A percentile compares a stretch with the other conserved stretches of the same genome.
Evolutionary conservation across 2,329 filamentous ascomycete species (phyloP).

Genomic region (Colletotrichum cuscutae): DNA sequence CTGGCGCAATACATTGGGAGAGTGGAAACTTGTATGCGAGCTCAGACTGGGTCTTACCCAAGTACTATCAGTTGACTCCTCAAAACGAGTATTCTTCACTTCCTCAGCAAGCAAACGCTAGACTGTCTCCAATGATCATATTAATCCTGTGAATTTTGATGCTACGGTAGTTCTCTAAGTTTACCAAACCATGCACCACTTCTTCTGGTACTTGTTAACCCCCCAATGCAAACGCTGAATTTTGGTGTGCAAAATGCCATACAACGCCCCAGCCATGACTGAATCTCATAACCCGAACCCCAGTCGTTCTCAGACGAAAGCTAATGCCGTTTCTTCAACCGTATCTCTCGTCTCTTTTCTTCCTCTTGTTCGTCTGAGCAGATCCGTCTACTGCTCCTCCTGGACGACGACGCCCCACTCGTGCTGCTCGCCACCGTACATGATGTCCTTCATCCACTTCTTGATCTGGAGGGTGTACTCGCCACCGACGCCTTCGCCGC

Average conservation of each 20-base stretch:
- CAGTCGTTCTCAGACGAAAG: neutral
- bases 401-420: slow-evolving; percentile 76
- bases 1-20: too few relatives aligned
- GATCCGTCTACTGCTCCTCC: slow-evolving; percentile 61
- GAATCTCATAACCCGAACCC: neutral
- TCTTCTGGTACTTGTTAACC: neutral
- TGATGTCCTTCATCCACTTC: slow-evolving; percentile 75
- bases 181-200: neutral
- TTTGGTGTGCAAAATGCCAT: slow-evolving; percentile 8
- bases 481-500: slow-evolving; percentile 61
- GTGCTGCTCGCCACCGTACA: slow-evolving; percentile 77
- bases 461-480: slow-evolving; percentile 72
- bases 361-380: neutral
- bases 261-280: slow-evolving; percentile 14
- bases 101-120: neutral
- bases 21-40: too few relatives aligned
- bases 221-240: neutral
- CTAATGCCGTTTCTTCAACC: neutral
- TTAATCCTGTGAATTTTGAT: slow-evolving; percentile 5
- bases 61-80: too few relatives aligned
- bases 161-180: neutral
- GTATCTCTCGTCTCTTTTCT: neutral
- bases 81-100: too few relatives aligned
- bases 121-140: neutral
- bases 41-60: too few relatives aligned